Percentiles rank a stretch among this genome's conserved stretches.
phyloP scores from a whole-genome alignment of 176 grass and related monocot genomes.

The Oryza longistaminata region DNA sequence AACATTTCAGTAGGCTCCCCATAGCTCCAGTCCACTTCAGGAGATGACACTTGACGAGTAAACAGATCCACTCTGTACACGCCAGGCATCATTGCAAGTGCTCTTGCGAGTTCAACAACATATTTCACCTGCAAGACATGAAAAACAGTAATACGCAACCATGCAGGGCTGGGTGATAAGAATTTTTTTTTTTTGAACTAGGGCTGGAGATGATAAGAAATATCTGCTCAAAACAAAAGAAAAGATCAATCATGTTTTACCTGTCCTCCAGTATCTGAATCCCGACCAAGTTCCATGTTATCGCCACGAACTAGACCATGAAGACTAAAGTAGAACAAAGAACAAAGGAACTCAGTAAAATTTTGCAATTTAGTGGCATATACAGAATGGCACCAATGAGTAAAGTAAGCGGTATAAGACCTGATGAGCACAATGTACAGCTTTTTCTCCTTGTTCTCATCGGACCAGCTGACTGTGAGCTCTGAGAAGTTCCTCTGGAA shows the following conservation, averaged over 20 bases:
- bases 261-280: constrained; percentile 97
- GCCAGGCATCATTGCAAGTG: constrained; percentile 90
- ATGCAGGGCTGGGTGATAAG: constrained; percentile 1
- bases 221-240: background rate
- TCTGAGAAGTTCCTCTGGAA: constrained; percentile 87
- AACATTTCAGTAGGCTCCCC: constrained; percentile 95
- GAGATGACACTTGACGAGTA: constrained; percentile 89
- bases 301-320: constrained; percentile 92
- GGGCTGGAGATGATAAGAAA: background rate
- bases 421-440: constrained; percentile 96
- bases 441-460: constrained; percentile 86
- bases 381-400: background rate
- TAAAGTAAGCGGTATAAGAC: constrained; percentile 14
- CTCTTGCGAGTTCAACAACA: constrained; percentile 87
- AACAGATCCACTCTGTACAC: constrained; percentile 94
- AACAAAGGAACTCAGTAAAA: background rate
- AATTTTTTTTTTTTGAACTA: no score
- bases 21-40: constrained; percentile 97
- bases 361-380: background rate
- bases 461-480: constrained; percentile 57
- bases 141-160: background rate
- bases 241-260: constrained; percentile 40
- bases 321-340: constrained; percentile 48
- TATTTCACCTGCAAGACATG: constrained; percentile 72
- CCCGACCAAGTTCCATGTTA: constrained; percentile 96